phyloP scores from a whole-genome alignment of 768 basidiomycete species.

The Lyophyllum decastes region DNA sequence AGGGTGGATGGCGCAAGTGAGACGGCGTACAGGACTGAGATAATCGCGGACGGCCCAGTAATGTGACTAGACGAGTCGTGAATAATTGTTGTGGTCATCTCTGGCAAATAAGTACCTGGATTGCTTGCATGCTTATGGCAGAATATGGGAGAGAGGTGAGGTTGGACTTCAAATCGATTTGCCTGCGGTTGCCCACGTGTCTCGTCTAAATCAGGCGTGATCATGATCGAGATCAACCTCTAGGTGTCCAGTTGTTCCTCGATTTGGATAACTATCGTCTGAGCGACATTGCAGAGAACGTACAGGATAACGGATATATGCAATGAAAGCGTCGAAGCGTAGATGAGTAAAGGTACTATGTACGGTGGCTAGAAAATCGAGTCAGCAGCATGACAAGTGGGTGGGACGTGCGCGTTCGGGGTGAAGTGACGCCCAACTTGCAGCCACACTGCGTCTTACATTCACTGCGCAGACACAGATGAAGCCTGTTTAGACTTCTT shows the following conservation, averaged over 20 bases:
- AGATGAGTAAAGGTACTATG: neutral
- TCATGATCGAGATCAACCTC: neutral
- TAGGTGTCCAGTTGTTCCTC: neutral
- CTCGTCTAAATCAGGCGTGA: slow-evolving; percentile 14
- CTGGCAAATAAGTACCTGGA: slow-evolving; percentile 31
- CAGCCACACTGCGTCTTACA: neutral
- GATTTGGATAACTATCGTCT: too few species aligned
- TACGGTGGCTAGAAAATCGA: neutral
- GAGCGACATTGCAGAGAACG: too few species aligned
- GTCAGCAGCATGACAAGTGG: neutral
- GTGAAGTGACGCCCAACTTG: neutral
- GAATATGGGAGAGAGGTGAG: slow-evolving; percentile 19
- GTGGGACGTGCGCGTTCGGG: too few species aligned
- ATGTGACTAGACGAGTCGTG: slow-evolving; percentile 13
- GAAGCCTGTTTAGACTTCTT: slow-evolving; percentile 20
- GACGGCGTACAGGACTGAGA: slow-evolving; percentile 69
- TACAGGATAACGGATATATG: neutral
- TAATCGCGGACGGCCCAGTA: slow-evolving; percentile 74
- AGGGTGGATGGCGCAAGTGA: slow-evolving; percentile 12
- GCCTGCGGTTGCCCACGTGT: slow-evolving; percentile 30
- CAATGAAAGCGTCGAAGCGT: neutral
- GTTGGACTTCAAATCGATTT: slow-evolving; percentile 29
- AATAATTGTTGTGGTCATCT: neutral
- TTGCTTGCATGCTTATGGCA: slow-evolving; percentile 37
- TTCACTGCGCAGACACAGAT: slow-evolving; percentile 18